Evolutionary conservation across 148 eudicot genomes (phyloP), one percentile per base, ranked within the genome.

Genomic region (Linanthus parryae): DNA sequence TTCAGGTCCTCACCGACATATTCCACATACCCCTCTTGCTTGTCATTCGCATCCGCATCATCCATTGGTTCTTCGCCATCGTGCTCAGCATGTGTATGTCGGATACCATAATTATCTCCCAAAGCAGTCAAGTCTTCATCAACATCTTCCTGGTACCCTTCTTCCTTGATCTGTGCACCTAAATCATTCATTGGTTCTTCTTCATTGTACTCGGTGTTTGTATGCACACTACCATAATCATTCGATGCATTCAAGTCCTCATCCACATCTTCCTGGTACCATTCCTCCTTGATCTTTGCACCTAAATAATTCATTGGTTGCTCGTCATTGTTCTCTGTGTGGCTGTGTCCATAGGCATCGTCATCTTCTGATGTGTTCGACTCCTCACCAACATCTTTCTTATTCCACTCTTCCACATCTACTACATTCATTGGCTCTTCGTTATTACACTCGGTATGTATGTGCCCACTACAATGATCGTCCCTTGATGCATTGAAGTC

Each of bases 1-100:
- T n/a, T n/a, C n/a, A n/a, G n/a, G n/a, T n/a, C n/a, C n/a, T n/a
- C n/a, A n/a, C n/a, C n/a, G n/a, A n/a, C n/a, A n/a, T n/a, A n/a
- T n/a, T n/a, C n/a, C n/a, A n/a, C n/a, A n/a, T n/a, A 64, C 18
- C 53, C 69, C 55, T 54, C 54, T 13, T 64, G 69, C 62, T 74
- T 73, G 37, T 54, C 39, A 25, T 12, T 66, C 41, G 49, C 65
- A 24, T 44, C 39, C 12, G 45, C 18, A 11, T 15, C 40, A 41
- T 50, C 57, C 25, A 18, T 34, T 58, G 24, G 6, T 41, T 48
- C 57, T 22, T 49, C 16, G 22, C 8, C 27, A 43, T 35, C 35
- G 2, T 37, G n/a, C 21, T 43, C 52, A 48, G n/a, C 19, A 37
- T 19, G 50, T 45, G 37, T 29, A 30, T 0, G 41, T 16, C 42